Evolutionary conservation across 495 filamentous ascomycete genomes (phyloP), one percentile per base, ranked within the genome.

Genomic region (Cryomyces minteri): DNA sequence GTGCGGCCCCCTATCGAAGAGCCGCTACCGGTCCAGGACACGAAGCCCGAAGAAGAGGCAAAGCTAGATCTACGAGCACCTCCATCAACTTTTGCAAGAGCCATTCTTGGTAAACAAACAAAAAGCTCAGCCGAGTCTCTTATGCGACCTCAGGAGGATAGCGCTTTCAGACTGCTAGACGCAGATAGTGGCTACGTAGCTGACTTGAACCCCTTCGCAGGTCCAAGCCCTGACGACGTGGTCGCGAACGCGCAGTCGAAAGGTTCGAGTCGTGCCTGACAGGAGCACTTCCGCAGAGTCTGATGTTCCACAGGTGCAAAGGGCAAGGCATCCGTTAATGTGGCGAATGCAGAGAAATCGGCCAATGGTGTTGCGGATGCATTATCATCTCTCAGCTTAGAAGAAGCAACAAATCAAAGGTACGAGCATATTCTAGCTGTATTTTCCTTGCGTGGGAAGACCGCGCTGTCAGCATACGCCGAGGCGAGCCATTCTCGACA

Each of bases 151-250:
- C 8, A 31, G 4, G 42, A 44, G 42, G 31, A 7, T 30, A 44
- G 25, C 31, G 8, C 32, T n/a, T 32, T 33, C 42, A 41, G 2
- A 8, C 9, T 41, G 8, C 40, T 18, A 30, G 1, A 41, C 28
- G n/a, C 28, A 30, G 11, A 41, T 41, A 9, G 8, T 12, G 9
- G 8, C 9, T 9, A 14, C 10, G 9, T 41, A 1, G 2, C 40
- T 30, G 28, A 41, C 9, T 9, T 8, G 8, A 41, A 41, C 25
- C 76, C 79, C 44, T 98, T 96, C 67, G 67, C 79, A 74, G 82
- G 72, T 50, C 90, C 90, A 45, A 95, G 88, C 60, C 90, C 90
- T 53, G 90, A 98, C 64, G 92, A 95, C 64, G 67, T 88, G 49
- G 81, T 96, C 47, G 65, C 79, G 37, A 75, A 78, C 59, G 90